Conservation (phyloP, 2,329 filamentous ascomycete species). For the Colletotrichum sp. region DNA sequence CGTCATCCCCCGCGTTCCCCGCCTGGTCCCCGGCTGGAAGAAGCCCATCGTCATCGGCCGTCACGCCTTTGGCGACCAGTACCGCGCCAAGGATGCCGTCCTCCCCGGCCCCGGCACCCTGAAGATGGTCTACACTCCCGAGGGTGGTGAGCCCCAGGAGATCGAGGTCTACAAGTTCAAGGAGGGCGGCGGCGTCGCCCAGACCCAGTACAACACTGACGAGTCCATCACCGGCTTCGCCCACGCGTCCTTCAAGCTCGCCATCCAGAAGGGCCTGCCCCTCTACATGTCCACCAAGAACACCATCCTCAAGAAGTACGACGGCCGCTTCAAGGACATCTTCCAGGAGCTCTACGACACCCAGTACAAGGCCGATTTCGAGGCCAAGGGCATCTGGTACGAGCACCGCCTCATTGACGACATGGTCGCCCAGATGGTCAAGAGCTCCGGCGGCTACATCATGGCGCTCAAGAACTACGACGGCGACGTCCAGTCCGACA, state of each 20-base stretch:
- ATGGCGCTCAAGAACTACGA: slow-evolving; percentile 99
- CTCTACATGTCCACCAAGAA: slow-evolving; percentile 99
- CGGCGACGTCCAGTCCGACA: slow-evolving; percentile 97
- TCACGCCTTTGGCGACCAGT: slow-evolving; percentile 98
- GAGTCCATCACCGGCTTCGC: slow-evolving; percentile 95
- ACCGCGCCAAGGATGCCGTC: slow-evolving; percentile 92
- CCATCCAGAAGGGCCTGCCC: slow-evolving; percentile 84
- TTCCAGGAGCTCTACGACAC: slow-evolving; percentile 96
- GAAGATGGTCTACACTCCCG: slow-evolving; percentile 93
- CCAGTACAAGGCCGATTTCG: slow-evolving; percentile 86
- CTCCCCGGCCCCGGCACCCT: slow-evolving; percentile 85
- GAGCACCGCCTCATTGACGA: slow-evolving; percentile 99
- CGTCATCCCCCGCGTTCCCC: slow-evolving; percentile 90
- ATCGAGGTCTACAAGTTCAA: slow-evolving; percentile 93
- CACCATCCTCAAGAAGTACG: slow-evolving; percentile 99
- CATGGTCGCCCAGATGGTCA: slow-evolving; percentile 99
- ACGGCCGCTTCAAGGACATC: slow-evolving; percentile 98
- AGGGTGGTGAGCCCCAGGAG: slow-evolving; percentile 79
- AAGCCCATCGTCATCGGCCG: slow-evolving; percentile 99
- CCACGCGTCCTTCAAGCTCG: slow-evolving; percentile 96
- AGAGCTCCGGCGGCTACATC: slow-evolving; percentile 94
- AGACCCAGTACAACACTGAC: slow-evolving; percentile 98
- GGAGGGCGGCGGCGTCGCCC: slow-evolving; percentile 80
- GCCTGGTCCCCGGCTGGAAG: slow-evolving; percentile 96
- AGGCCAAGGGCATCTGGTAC: slow-evolving; percentile 95